Base-by-base conservation (phyloP, 1,284 basidiomycete genomes). In the Neolentinus lepideus region DNA sequence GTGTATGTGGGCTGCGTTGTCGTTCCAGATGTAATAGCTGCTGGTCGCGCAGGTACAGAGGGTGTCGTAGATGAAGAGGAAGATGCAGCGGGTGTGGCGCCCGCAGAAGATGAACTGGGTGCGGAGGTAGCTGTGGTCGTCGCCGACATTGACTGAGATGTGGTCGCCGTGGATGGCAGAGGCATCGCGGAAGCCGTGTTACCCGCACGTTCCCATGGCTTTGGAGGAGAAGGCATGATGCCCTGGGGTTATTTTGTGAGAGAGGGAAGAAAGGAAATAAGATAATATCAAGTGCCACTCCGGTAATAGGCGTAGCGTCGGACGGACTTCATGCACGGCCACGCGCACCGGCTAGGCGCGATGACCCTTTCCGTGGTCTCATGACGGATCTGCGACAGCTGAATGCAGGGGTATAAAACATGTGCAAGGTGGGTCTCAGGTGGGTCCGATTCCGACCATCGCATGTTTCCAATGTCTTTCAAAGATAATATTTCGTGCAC, bases 171-270 rank as follows among this genome's bases (percentile, higher is more conserved):
- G 36, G 60, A 36, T 14, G 52, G 35, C 35, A 26, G 21, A n/a
- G 48, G 36, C 31, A 52, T 47, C 3, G 60, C 16, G 24, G 48
- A 14, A 19, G 54, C 27, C n/a, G 47, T 29, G 33, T 73, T 72
- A 35, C 81, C 80, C 43, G 69, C 75, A 61, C 81, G 78, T 68
- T 92, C 90, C 90, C 90, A 92, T 61, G 90, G 90, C 68, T 92
- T 92, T 68, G 88, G 90, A 55, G 90, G 90, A 24, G 90, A 90
- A 31, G 79, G 81, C 86, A 89, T 90, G 29, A 6, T 12, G 38
- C 38, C 8, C 38, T 43, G 4, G 38, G 38, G 38, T 16, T 43
- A 43, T 43, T 43, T 43, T 43, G 38, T 21, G 38, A n/a, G 38
- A 43, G 19, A 43, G 8, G 19, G 38, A 43, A 43, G 38, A 16